These are phyloP conservation scores for Xylariaceae sp. DNA, from an alignment of 2,329 filamentous ascomycete genomes.

Conservation along the genomic window DNA sequence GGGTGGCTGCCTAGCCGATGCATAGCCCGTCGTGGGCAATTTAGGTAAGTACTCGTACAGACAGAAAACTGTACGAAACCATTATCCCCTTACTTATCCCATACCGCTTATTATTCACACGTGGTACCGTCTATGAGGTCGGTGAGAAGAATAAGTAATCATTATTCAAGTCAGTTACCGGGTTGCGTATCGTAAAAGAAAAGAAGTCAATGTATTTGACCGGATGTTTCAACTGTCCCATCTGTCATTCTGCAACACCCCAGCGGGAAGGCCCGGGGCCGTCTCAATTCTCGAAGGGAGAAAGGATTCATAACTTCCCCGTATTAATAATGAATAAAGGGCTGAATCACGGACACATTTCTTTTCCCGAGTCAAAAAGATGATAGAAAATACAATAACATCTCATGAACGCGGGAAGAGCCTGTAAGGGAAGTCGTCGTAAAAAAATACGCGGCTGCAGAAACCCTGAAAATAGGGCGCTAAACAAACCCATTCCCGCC, in stretches of 20 bases:
- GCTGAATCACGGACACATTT: not conserved
- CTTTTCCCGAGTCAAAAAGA: not conserved
- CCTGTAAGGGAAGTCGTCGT: too few species aligned
- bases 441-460: not conserved
- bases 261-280: not conserved
- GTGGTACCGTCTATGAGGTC: not conserved
- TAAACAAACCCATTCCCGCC: not conserved
- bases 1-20: constrained; percentile 3
- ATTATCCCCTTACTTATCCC: not conserved
- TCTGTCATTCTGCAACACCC: not conserved
- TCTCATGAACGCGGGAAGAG: not conserved
- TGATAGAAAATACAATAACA: not conserved
- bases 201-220: not conserved
- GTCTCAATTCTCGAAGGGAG: not conserved
- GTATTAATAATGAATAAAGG: not conserved
- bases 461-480: not conserved
- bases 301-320: not conserved
- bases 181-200: not conserved
- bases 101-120: not conserved
- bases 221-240: not conserved
- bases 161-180: too few species aligned
- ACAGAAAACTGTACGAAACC: not conserved
- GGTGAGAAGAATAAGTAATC: not conserved
- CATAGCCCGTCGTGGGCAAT: not conserved
- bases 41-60: not conserved